Conservation (phyloP, 2,329 filamentous ascomycete species). For the Periconia sp. region DNA sequence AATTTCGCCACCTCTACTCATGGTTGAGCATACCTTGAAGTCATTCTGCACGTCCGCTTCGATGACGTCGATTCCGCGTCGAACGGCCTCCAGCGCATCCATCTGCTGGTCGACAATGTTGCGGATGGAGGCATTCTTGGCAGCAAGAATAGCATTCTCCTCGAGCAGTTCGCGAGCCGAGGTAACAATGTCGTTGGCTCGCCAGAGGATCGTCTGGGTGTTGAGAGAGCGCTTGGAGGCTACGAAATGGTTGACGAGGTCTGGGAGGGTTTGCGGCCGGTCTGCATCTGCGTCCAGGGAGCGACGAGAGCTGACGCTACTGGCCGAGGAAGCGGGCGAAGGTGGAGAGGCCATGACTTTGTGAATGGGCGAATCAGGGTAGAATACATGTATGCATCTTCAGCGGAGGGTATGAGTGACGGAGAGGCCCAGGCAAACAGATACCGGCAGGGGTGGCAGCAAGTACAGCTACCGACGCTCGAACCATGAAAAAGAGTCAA, state of each 20-base stretch:
- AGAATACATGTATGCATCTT: too few relatives aligned
- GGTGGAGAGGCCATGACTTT: slow-evolving; percentile 39
- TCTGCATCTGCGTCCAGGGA: slow-evolving; percentile 33
- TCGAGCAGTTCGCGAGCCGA: slow-evolving; percentile 75
- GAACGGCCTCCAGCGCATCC: slow-evolving; percentile 46
- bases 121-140: slow-evolving; percentile 48
- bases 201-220: slow-evolving; percentile 78
- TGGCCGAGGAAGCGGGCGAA: slow-evolving; percentile 45
- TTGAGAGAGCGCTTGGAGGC: slow-evolving; percentile 85
- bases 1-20: neutral
- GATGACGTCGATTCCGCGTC: slow-evolving; percentile 46
- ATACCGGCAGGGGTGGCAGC: too few relatives aligned
- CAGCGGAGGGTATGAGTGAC: too few relatives aligned
- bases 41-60: slow-evolving; percentile 47
- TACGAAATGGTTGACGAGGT: slow-evolving; percentile 80
- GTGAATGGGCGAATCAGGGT: neutral
- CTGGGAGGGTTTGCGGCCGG: slow-evolving; percentile 62
- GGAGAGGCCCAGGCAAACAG: too few relatives aligned
- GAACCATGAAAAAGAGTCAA: too few relatives aligned
- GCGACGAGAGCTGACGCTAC: slow-evolving; percentile 33
- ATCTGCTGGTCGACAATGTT: slow-evolving; percentile 49
- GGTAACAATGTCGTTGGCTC: slow-evolving; percentile 83
- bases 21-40: slow-evolving; percentile 39
- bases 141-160: slow-evolving; percentile 71
- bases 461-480: too few relatives aligned